Percentiles rank a stretch among this genome's conserved stretches.
Conservation (phyloP, 2,329 filamentous ascomycete species). For the Alternaria incomplexa region DNA sequence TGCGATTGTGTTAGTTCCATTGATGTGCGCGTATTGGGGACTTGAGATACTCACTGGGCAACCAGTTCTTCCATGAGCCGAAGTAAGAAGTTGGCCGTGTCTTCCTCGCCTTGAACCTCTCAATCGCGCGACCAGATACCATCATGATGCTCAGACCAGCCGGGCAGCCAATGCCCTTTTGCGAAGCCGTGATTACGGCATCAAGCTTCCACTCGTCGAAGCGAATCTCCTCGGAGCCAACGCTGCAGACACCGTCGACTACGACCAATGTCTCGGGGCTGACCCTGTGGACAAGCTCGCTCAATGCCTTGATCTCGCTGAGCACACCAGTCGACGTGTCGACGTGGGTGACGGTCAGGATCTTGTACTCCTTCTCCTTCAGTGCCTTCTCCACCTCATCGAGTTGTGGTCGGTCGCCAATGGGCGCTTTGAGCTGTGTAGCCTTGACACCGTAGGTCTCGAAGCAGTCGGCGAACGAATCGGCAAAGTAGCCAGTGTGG, state of each 20-base stretch:
- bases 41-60: slow-evolving; percentile 71
- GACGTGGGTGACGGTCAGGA: slow-evolving; percentile 93
- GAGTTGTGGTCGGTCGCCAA: slow-evolving; percentile 86
- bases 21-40: too few species aligned
- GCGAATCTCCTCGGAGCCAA: slow-evolving; percentile 92
- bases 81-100: slow-evolving; percentile 88
- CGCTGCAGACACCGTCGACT: slow-evolving; percentile 96
- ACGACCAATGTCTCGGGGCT: slow-evolving; percentile 91
- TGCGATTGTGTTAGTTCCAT: slow-evolving; percentile 44
- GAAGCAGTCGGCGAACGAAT: slow-evolving; percentile 92
- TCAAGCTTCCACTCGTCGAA: slow-evolving; percentile 97
- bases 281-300: slow-evolving; percentile 81
- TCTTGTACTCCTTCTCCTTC: slow-evolving; percentile 89
- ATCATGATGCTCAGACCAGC: slow-evolving; percentile 94
- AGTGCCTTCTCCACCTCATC: slow-evolving; percentile 88
- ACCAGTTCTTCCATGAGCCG: slow-evolving; percentile 96
- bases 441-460: slow-evolving; percentile 88
- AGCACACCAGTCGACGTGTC: slow-evolving; percentile 97
- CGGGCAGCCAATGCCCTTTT: slow-evolving; percentile 96
- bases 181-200: slow-evolving; percentile 89
- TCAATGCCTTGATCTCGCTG: slow-evolving; percentile 84
- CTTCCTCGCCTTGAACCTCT: slow-evolving; percentile 80
- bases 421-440: slow-evolving; percentile 86
- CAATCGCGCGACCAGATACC: slow-evolving; percentile 86
- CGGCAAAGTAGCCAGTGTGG: slow-evolving; percentile 96